Evolutionary conservation across 108 stramenopile genomes (phyloP).

Genomic region (Cyclotella atomus): DNA sequence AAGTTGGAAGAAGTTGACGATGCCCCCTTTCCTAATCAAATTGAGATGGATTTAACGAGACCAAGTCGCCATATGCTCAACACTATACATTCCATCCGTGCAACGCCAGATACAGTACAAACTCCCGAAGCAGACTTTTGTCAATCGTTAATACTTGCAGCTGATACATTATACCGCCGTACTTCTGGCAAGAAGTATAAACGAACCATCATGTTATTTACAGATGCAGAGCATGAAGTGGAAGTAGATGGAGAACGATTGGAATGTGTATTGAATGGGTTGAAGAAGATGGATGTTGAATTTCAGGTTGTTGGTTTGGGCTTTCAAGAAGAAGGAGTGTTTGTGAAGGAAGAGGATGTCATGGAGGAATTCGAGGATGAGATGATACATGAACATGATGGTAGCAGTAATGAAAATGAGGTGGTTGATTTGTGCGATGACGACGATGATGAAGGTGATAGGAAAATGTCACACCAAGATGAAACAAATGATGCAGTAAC

Average conservation of each 20-base stretch:
- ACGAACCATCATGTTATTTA: slow-evolving; percentile 72
- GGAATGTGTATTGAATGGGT: slow-evolving; percentile 55
- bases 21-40: slow-evolving; percentile 68
- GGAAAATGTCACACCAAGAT: slow-evolving; percentile 1
- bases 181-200: slow-evolving; percentile 63
- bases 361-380: slow-evolving; percentile 19
- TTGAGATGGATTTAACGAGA: slow-evolving; percentile 58
- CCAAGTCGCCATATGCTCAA: slow-evolving; percentile 58
- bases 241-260: slow-evolving; percentile 57
- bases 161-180: slow-evolving; percentile 66
- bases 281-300: slow-evolving; percentile 65
- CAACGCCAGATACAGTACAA: slow-evolving; percentile 6
- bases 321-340: slow-evolving; percentile 38
- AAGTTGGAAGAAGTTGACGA: slow-evolving; percentile 4
- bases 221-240: slow-evolving; percentile 81
- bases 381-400: slow-evolving; percentile 16
- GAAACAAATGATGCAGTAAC: slow-evolving; percentile 21
- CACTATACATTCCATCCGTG: slow-evolving; percentile 49
- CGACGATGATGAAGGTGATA: slow-evolving; percentile 23
- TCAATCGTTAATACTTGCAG: slow-evolving; percentile 77
- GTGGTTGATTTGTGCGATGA: slow-evolving; percentile 5
- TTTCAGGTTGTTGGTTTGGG: slow-evolving; percentile 72
- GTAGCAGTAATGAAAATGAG: slow-evolving; percentile 23
- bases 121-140: slow-evolving; percentile 61
- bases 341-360: slow-evolving; percentile 15